Percentiles rank a stretch among this genome's conserved stretches.
Evolutionary conservation across 2,329 filamentous ascomycete genomes (phyloP).

Genomic region (Ascochyta pisi): DNA sequence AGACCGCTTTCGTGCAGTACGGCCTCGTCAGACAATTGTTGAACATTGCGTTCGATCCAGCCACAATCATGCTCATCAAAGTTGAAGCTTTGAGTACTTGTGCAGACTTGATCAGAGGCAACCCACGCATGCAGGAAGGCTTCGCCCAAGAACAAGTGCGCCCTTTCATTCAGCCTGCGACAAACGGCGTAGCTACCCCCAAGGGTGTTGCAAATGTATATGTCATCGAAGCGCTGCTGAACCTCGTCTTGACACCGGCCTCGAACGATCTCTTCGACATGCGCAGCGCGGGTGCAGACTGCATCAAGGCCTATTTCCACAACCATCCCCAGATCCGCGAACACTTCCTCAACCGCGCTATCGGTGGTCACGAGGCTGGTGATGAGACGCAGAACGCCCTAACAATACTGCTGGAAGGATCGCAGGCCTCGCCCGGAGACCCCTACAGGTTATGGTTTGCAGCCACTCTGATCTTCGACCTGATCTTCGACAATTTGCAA

Average conservation of each 20-base stretch:
- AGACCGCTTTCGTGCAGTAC: slow-evolving; percentile 83
- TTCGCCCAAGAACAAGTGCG: slow-evolving; percentile 87
- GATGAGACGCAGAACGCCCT: slow-evolving; percentile 90
- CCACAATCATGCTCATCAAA: slow-evolving; percentile 77
- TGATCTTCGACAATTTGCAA: slow-evolving; percentile 79
- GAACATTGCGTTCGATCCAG: slow-evolving; percentile 79
- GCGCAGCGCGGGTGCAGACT: slow-evolving; percentile 84
- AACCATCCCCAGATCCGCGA: slow-evolving; percentile 80
- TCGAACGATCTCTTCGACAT: slow-evolving; percentile 75
- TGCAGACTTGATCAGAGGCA: slow-evolving; percentile 86
- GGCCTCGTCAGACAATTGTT: slow-evolving; percentile 80
- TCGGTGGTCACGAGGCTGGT: slow-evolving; percentile 81
- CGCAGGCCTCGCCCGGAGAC: slow-evolving; percentile 69
- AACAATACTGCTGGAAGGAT: slow-evolving; percentile 76
- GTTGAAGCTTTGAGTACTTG: slow-evolving; percentile 86
- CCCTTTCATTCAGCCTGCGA: slow-evolving; percentile 58
- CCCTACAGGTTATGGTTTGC: slow-evolving; percentile 93
- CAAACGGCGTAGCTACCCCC: slow-evolving; percentile 51
- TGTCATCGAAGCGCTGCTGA: slow-evolving; percentile 91
- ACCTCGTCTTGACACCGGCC: slow-evolving; percentile 76
- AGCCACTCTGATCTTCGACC: slow-evolving; percentile 82
- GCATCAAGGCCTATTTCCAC: slow-evolving; percentile 90
- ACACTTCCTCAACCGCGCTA: slow-evolving; percentile 87
- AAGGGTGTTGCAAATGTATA: slow-evolving; percentile 72
- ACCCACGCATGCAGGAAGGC: slow-evolving; percentile 79